Conservation (phyloP, 2,329 filamentous ascomycete species). For the Neurospora sp. region DNA sequence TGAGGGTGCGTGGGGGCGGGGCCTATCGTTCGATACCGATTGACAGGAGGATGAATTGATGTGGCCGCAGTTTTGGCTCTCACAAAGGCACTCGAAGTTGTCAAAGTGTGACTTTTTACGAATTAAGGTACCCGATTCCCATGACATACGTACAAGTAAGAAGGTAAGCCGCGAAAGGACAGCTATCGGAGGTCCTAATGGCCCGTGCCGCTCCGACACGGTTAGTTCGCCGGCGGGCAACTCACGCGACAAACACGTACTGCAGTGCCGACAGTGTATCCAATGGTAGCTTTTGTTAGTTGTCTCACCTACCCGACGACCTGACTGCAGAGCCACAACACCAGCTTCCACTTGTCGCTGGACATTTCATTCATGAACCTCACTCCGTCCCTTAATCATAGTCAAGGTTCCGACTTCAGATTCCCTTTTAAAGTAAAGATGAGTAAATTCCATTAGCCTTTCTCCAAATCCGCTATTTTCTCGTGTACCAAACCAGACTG, state of each 20-base stretch:
- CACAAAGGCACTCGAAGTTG: not conserved
- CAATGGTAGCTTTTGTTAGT: not conserved
- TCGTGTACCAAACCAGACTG: not conserved
- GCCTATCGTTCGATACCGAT: not conserved
- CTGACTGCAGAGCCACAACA: not conserved
- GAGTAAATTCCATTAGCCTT: not conserved
- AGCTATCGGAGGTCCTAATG: not conserved
- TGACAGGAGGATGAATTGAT: not conserved
- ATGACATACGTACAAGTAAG: not conserved
- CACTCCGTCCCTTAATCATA: not conserved
- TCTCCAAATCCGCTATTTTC: not conserved
- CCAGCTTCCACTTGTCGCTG: not conserved
- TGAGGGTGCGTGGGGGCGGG: not conserved
- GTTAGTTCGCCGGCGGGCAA: not conserved
- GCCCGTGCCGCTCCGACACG: not conserved
- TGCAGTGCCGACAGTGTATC: not conserved
- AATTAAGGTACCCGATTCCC: too few species aligned
- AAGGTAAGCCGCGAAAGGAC: not conserved
- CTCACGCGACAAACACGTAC: not conserved
- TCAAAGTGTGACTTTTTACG: not conserved
- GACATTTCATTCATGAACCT: not conserved
- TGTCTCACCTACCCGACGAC: not conserved
- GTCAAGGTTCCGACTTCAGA: not conserved
- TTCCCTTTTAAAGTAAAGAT: not conserved
- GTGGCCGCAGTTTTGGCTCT: not conserved